Evolutionary conservation across 345 rosid genomes (phyloP), one percentile per base, ranked within the genome.

Genomic region (Gossypium stocksii): DNA sequence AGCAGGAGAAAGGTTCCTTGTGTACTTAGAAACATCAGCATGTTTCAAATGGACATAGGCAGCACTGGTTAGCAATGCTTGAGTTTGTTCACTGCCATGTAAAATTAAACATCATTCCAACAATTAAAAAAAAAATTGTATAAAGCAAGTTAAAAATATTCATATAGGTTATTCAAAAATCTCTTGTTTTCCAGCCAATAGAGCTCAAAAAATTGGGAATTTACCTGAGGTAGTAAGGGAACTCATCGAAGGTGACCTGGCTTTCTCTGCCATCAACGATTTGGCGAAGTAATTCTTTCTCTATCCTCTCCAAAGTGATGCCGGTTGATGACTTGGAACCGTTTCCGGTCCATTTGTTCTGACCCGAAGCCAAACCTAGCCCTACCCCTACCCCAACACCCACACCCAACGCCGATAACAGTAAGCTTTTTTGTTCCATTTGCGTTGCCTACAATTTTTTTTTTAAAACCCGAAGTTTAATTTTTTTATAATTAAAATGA

Each of bases 1-100:
- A 4, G 97, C 99, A 8, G 98, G 99, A 45, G 92, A 82, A 66
- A 95, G 85, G 76, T 93, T 93, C 81, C 97, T 86, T 0, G 92
- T 86, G 66, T 89, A 83, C 72, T 82, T 90, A 7, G 99, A 95
- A 54, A 87, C 97, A 78, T 95, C 99, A 41, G 88, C 89, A 75
- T 90, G 97, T 85, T 93, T 95, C 87, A 95, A 83, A 79, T 95
- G 98, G 34, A 95, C 93, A 81, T 90, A 95, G 4, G 97, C 99
- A 76, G 99, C 99, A 83, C 96, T 91, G 45, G 96, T 93, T 34
- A 95, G 80, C 78, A 92, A 76, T 46, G 78, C 91, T 61, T 93
- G 81, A 52, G 99, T 95, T 81, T 90, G 99, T 77, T 90, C 99
- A 78, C 99, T 95, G 91, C 86, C 53, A 48, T 20, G 68, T 44